A percentile compares a stretch with the other conserved stretches of the same genome.
phyloP scores from a whole-genome alignment of 805 yeast genomes.

The Clavispora fructus region DNA sequence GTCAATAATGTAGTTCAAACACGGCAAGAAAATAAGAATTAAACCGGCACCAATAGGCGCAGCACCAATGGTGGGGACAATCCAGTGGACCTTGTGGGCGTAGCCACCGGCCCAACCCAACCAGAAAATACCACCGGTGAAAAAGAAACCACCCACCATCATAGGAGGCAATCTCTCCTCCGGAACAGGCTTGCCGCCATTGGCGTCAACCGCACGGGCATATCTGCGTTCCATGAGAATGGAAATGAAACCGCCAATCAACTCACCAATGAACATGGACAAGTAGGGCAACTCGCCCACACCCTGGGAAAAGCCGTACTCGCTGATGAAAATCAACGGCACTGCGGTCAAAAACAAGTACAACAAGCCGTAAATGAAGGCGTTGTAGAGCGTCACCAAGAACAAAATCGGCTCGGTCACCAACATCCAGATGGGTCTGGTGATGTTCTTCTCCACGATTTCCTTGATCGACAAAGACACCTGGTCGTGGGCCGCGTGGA shows the following conservation, averaged over 20 bases:
- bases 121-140: conserved; percentile 16
- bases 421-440: conserved; percentile 67
- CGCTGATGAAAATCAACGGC: conserved; percentile 50
- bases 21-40: conserved; percentile 61
- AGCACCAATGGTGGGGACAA: conserved; percentile 57
- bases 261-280: conserved; percentile 65
- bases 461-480: conserved; percentile 33
- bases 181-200: conserved; percentile 16
- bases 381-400: conserved; percentile 63
- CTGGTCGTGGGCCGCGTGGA: conserved; percentile 69
- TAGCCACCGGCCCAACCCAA: conserved; percentile 17
- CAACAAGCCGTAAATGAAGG: conserved; percentile 76
- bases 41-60: conserved; percentile 51
- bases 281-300: conserved; percentile 76
- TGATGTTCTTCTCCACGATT: conserved; percentile 53
- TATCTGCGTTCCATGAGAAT: conserved; percentile 54
- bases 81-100: conserved; percentile 17
- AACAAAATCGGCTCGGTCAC: conserved; percentile 67
- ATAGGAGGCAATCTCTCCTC: conserved; percentile 19
- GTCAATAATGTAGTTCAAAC: conserved; percentile 68
- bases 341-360: conserved; percentile 71
- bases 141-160: conserved; percentile 14
- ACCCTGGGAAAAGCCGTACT: conserved; percentile 58
- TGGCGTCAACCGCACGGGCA: conserved; percentile 30
- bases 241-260: conserved; percentile 51